Evolutionary conservation across 1,284 basidiomycete species (phyloP), one percentile per base, ranked within the genome.

Genomic region (Coniferiporia weirii): DNA sequence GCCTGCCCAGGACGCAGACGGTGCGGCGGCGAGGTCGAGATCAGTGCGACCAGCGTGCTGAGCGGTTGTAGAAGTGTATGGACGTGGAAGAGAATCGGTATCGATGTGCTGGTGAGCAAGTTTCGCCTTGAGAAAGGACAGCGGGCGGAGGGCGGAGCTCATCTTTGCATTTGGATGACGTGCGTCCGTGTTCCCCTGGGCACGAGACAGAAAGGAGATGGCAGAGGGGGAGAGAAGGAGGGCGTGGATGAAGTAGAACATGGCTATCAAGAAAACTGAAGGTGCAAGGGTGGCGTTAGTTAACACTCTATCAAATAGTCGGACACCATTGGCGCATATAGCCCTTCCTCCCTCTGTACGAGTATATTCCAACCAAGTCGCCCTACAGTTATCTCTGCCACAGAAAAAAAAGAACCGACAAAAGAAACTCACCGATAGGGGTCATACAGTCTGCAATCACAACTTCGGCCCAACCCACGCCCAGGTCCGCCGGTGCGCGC

Each of bases 401-500:
- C 27, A n/a, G 27, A 27, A 27, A 27, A 27, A 27, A 27, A 55
- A 27, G 22, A 27, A 1, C 10, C 38, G 46, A 34, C 17, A 20
- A 49, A 17, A 56, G 35, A 15, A 49, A 57, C 54, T 34, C 54
- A 61, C 60, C 43, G 34, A 61, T 46, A 20, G 60, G 55, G 46
- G 55, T 49, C 36, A 61, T 44, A 22, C 47, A 47, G 36, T 57
- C 60, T 12, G 55, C 54, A 48, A 51, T 49, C 12, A 61, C 50
- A n/a, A 48, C 22, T 10, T 54, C 55, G 27, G 32, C 40, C 54
- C 60, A 54, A 6, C 49, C 49, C 22, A 2, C 4, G 15, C 49
- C 49, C 9, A n/a, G 22, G 7, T 20, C 49, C 1, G 17, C 20
- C 22, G 48, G 43, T 8, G 20, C 44, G 22, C 15, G 9, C 6